Evolutionary conservation across 768 basidiomycete species (phyloP).

Genomic region (Sarcodon aspratus): DNA sequence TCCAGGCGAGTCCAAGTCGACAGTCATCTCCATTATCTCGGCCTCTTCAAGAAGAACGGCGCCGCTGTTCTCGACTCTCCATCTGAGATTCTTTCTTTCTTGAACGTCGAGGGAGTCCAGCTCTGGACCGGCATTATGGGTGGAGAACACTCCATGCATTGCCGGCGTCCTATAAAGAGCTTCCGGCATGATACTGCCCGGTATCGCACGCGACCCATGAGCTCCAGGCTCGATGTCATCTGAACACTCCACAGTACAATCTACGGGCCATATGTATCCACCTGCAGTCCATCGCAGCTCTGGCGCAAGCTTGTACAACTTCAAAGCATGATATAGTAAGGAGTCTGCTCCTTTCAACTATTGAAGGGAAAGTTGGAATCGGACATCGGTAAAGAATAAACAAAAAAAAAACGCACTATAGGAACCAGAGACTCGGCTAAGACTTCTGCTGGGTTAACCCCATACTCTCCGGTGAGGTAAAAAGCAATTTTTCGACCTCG

Average conservation of each 20-base stretch:
- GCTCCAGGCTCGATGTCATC: slow-evolving; percentile 25
- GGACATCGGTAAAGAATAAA: not conserved
- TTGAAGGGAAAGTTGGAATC: not conserved
- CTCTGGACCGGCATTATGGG: slow-evolving; percentile 1
- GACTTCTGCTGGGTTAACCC: slow-evolving; percentile 55
- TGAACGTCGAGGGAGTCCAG: slow-evolving; percentile 8
- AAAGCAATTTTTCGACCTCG: slow-evolving; percentile 67
- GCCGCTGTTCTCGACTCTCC: slow-evolving; percentile 55
- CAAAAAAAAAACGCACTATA: slow-evolving; percentile 33
- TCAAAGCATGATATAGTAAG: slow-evolving; percentile 64
- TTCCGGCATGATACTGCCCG: slow-evolving; percentile 5
- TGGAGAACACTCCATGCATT: not conserved
- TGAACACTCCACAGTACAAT: slow-evolving; percentile 54
- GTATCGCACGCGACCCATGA: slow-evolving; percentile 4
- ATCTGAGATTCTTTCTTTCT: slow-evolving; percentile 28
- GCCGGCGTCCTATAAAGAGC: not conserved
- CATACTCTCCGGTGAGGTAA: slow-evolving; percentile 58
- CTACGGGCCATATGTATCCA: slow-evolving; percentile 72
- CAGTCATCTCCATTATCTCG: slow-evolving; percentile 45
- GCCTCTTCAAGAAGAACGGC: slow-evolving; percentile 53
- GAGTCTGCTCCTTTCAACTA: slow-evolving; percentile 75
- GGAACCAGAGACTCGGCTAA: slow-evolving; percentile 64
- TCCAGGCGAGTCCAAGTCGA: slow-evolving; percentile 17
- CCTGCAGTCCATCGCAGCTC: slow-evolving; percentile 77
- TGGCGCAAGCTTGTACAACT: slow-evolving; percentile 61